phyloP scores from a whole-genome alignment of 768 basidiomycete genomes.

The Mycena leptocephala region DNA sequence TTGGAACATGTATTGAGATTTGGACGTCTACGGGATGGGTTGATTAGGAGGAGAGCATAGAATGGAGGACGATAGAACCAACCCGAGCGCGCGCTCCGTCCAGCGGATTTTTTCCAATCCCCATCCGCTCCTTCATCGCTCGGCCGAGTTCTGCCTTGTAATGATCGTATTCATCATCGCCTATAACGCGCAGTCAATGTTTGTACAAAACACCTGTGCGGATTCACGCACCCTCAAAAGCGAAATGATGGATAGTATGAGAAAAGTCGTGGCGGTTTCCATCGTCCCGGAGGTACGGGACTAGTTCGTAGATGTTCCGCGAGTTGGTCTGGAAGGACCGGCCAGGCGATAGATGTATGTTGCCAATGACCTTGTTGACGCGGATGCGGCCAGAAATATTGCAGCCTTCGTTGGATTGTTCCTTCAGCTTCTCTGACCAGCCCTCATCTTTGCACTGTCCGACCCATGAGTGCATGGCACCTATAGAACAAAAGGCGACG shows the following conservation, averaged over 20 bases:
- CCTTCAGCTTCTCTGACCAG: constrained; percentile 94
- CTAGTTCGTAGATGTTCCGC: constrained; percentile 88
- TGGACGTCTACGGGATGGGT: constrained; percentile 68
- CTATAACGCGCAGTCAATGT: constrained; percentile 45
- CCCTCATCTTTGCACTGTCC: constrained; percentile 91
- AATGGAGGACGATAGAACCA: constrained; percentile 36
- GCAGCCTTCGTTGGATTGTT: constrained; percentile 96
- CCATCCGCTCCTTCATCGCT: constrained; percentile 80
- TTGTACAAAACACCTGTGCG: neutral
- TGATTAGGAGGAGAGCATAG: neutral
- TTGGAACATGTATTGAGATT: constrained; percentile 95
- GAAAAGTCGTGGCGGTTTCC: constrained; percentile 94
- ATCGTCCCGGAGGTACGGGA: constrained; percentile 94
- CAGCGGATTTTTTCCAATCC: constrained; percentile 84
- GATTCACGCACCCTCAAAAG: constrained; percentile 71
- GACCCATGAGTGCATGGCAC: neutral
- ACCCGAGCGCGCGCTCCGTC: constrained; percentile 77
- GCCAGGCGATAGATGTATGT: constrained; percentile 95
- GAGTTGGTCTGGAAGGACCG: constrained; percentile 92
- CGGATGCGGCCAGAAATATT: constrained; percentile 92
- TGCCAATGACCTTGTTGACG: constrained; percentile 98
- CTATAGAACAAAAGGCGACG: neutral
- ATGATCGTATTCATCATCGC: constrained; percentile 87
- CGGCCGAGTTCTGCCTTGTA: constrained; percentile 74
- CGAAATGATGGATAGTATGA: constrained; percentile 86